Evolutionary conservation across 140 eudicot species (phyloP).

Genomic region (Erigeron philadelphicus): DNA sequence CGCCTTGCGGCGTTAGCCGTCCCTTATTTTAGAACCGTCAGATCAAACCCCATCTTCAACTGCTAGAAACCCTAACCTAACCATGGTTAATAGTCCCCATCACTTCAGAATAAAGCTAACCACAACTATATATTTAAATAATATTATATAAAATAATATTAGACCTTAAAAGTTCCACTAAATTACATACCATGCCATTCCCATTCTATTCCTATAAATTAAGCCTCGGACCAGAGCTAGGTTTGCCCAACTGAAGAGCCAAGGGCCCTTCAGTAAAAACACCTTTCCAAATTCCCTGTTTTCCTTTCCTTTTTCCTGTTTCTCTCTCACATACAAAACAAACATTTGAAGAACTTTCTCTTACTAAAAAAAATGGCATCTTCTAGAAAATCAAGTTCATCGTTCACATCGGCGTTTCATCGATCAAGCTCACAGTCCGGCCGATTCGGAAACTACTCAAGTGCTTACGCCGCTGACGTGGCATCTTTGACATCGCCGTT

Average conservation of each 20-base stretch:
- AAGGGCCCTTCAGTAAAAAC: constrained; percentile 47
- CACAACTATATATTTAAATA: background rate
- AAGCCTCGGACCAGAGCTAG: constrained; percentile 50
- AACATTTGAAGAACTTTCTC: constrained; percentile 18
- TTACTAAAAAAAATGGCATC: constrained; percentile 43
- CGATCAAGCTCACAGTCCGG: constrained; percentile 43
- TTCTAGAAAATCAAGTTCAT: constrained; percentile 48
- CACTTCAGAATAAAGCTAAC: constrained; percentile 28
- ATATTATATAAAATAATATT: background rate
- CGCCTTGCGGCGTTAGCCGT: constrained; percentile 20
- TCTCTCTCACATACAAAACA: constrained; percentile 19
- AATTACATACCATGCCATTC: constrained; percentile 37
- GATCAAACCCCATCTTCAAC: constrained; percentile 26
- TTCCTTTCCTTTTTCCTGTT: background rate
- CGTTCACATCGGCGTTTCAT: constrained; percentile 34
- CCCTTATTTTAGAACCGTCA: constrained; percentile 32
- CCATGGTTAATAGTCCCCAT: constrained; percentile 25
- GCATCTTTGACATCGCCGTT: constrained; percentile 4
- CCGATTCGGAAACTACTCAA: constrained; percentile 26
- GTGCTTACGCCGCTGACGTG: constrained; percentile 36
- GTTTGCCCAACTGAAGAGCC: constrained; percentile 96
- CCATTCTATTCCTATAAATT: constrained; percentile 48
- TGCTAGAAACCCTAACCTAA: constrained; percentile 24
- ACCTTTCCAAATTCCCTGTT: background rate
- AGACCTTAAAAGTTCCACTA: constrained; percentile 25